Percentiles rank a stretch among this genome's conserved stretches.
phyloP scores from a whole-genome alignment of 1,139 yeast species.

The Diutina pseudorugosa region DNA sequence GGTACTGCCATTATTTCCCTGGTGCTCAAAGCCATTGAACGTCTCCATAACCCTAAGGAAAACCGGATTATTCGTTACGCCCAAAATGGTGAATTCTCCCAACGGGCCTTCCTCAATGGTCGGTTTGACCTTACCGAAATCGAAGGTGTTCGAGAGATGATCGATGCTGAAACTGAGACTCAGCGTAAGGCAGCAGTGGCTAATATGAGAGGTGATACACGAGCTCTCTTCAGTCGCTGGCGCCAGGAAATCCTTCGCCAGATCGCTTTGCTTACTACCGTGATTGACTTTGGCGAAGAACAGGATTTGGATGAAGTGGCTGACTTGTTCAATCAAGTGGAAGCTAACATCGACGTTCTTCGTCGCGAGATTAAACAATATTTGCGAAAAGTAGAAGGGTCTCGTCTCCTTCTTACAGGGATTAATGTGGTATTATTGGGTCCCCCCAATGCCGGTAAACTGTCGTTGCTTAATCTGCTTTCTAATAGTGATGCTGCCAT shows the following conservation, averaged over 20 bases:
- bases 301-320: conserved; percentile 62
- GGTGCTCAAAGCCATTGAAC: conserved; percentile 51
- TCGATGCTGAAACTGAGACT: conserved; percentile 89
- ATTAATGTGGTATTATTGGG: conserved; percentile 68
- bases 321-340: conserved; percentile 38
- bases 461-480: conserved; percentile 63
- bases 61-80: conserved; percentile 59
- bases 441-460: conserved; percentile 95
- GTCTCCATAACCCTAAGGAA: conserved; percentile 29
- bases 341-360: conserved; percentile 25
- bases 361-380: conserved; percentile 35
- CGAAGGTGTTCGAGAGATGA: conserved; percentile 81
- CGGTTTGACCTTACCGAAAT: conserved; percentile 65
- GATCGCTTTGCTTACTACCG: conserved; percentile 70
- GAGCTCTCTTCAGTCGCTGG: conserved; percentile 49
- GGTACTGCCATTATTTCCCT: conserved; percentile 76
- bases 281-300: conserved; percentile 94
- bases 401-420: conserved; percentile 63
- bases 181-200: conserved; percentile 69
- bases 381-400: conserved; percentile 37
- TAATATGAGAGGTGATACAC: conserved; percentile 62
- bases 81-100: conserved; percentile 86
- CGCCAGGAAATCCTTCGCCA: conserved; percentile 49
- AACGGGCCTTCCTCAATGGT: conserved; percentile 68
- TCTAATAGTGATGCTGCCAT: conserved; percentile 81